A percentile compares a stretch with the other conserved stretches of the same genome.
Conservation (phyloP, 2,329 filamentous ascomycete genomes). For the Microdochium trichocladiopsis region DNA sequence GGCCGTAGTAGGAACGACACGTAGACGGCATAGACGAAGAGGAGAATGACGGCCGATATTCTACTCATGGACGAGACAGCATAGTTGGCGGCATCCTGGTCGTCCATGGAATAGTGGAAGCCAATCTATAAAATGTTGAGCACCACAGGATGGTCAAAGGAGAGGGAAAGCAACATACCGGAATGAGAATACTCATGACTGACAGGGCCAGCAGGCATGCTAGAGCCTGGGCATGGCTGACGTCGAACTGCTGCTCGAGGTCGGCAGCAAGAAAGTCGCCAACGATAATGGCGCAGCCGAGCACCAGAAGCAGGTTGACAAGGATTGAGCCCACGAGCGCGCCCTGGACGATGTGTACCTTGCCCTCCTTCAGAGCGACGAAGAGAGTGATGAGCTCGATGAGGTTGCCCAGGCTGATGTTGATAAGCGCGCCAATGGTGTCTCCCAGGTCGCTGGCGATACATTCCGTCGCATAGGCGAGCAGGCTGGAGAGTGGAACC, state of each 20-base stretch:
- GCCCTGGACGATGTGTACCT: neutral
- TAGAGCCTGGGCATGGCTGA: neutral
- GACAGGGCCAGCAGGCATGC: neutral
- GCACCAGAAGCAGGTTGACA: neutral
- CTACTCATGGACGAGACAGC: neutral
- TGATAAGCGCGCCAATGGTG: conserved; percentile 1
- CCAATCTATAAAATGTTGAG: neutral
- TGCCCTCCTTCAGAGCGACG: neutral
- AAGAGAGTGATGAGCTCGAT: neutral
- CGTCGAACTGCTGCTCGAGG: neutral
- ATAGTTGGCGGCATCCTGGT: neutral
- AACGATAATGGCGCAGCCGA: neutral
- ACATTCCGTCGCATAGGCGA: conserved; percentile 64
- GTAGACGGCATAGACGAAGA: neutral
- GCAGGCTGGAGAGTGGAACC: conserved; percentile 61
- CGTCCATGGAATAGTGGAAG: neutral
- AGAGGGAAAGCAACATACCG: neutral
- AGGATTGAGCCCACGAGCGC: neutral
- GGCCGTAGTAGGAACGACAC: neutral
- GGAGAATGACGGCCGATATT: neutral
- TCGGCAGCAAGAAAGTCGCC: neutral
- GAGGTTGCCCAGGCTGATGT: conserved; percentile 1
- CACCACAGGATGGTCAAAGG: neutral
- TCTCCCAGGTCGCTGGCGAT: conserved; percentile 8
- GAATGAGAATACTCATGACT: neutral